Evolutionary conservation across 352 stramenopile genomes (phyloP), one percentile per base, ranked within the genome.

Genomic region (Paralagenidium karlingii): DNA sequence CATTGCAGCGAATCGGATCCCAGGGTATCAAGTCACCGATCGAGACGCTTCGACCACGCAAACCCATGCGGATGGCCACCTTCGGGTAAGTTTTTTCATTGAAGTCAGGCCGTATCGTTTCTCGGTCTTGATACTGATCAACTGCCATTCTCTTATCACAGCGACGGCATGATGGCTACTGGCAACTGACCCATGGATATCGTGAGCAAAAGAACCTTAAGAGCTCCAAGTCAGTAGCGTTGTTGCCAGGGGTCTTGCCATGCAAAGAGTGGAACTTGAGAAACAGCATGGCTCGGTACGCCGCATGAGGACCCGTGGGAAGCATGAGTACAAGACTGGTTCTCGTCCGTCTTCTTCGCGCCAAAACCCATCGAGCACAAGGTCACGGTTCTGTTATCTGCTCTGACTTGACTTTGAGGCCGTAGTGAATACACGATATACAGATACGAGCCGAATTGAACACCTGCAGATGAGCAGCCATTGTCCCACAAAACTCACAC

Each of bases 361-460:
- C 21, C 52, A 30, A 8, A 24, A 20, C 27, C 4, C 18, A 4
- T 34, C 40, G 30, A 15, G 10, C 21, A 2, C 44, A 12, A 5
- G 24, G 31, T 10, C 46, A 15, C 10, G 31, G 5, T 22, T 24
- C 8, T 38, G 43, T n/a, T n/a, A n/a, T n/a, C 21, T 24, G 28
- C 26, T 30, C 24, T 18, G 34, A 38, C 3, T 59, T 9, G 9
- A 51, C 25, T 5, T 58, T 31, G 20, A 55, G 30, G 9, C 49
- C 54, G 18, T 59, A 48, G 24, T 55, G 32, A 16, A 77, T 33
- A 29, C 68, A 82, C 1, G 32, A 34, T 19, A 58, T 33, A 54
- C 68, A 82, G 24, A 82, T 29, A n/a, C 71, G 58, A 20, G 54
- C 55, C 8, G 56, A 56, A 34, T 79, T 82, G 25, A 79, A 53